Conservation (phyloP, 2,329 filamentous ascomycete species). For the Pseudofabraea citricarpa region DNA sequence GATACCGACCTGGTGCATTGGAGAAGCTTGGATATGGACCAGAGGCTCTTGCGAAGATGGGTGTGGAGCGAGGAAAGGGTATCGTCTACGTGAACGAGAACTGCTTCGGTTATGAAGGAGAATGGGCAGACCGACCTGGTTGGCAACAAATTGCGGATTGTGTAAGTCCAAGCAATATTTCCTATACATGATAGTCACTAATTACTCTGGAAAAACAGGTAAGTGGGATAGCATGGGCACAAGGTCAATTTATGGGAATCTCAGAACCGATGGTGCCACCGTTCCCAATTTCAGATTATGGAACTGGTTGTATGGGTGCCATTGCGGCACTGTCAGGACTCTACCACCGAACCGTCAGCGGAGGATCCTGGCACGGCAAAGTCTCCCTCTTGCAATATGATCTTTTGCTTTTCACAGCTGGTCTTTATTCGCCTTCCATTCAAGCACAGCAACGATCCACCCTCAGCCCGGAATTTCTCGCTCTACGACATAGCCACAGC, state of each 20-base stretch:
- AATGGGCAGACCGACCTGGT: constrained; percentile 58
- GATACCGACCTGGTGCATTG: constrained; percentile 61
- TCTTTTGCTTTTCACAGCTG: constrained; percentile 56
- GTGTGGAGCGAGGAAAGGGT: constrained; percentile 49
- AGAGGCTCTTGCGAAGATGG: constrained; percentile 44
- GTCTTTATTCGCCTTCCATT: constrained; percentile 48
- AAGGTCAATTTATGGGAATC: constrained; percentile 56
- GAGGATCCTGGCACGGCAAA: constrained; percentile 63
- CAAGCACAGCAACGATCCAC: constrained; percentile 33
- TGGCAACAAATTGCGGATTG: constrained; percentile 70
- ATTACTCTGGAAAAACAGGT: constrained; percentile 5
- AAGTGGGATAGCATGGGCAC: constrained; percentile 55
- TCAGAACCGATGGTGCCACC: constrained; percentile 62
- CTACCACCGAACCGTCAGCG: constrained; percentile 54
- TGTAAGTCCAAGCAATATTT: constrained; percentile 28
- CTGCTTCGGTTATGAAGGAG: constrained; percentile 60
- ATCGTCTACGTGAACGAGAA: constrained; percentile 62
- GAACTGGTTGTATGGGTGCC: constrained; percentile 67
- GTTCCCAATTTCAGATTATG: constrained; percentile 61
- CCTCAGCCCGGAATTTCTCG: constrained; percentile 21
- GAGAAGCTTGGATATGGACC: constrained; percentile 58
- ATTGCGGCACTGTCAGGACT: constrained; percentile 62
- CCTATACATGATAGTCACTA: background rate
- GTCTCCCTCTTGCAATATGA: constrained; percentile 65
- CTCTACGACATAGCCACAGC: constrained; percentile 24